These are phyloP conservation scores for Scorias spongiosa DNA, from an alignment of 2,329 filamentous ascomycete genomes.

Conservation along the genomic window DNA sequence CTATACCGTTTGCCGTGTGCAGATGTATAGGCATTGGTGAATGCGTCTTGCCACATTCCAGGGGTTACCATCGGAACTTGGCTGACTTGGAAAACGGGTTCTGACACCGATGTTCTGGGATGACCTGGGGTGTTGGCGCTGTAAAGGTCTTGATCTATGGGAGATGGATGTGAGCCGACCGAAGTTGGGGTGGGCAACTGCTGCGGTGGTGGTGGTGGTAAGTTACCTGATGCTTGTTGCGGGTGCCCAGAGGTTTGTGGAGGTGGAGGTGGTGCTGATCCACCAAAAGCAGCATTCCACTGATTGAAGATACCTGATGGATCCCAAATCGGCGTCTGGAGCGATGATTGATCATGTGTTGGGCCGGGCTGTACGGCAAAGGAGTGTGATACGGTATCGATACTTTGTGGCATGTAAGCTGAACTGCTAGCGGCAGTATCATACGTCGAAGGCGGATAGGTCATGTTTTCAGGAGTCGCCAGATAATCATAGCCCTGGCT, in stretches of 20 bases:
- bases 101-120: background rate
- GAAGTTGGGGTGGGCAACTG: conserved; percentile 20
- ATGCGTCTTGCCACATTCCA: conserved; percentile 36
- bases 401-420: conserved; percentile 8
- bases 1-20: conserved; percentile 30
- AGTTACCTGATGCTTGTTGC: conserved; percentile 4
- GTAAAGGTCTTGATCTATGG: background rate
- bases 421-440: conserved; percentile 3
- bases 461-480: conserved; percentile 8
- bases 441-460: conserved; percentile 3
- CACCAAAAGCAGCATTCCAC: conserved; percentile 91
- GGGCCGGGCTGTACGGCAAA: conserved; percentile 10
- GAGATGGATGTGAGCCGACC: background rate
- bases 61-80: conserved; percentile 26
- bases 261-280: conserved; percentile 28
- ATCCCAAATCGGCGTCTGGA: conserved; percentile 16
- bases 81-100: background rate
- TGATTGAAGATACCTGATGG: conserved; percentile 44
- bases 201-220: conserved; percentile 16
- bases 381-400: conserved; percentile 1
- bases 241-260: conserved; percentile 19
- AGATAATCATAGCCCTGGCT: conserved; percentile 9
- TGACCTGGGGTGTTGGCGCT: background rate
- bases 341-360: conserved; percentile 3
- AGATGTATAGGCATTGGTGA: conserved; percentile 22